Conservation (phyloP, 2,329 filamentous ascomycete species). For the Aspergillus novoparasiticus region DNA sequence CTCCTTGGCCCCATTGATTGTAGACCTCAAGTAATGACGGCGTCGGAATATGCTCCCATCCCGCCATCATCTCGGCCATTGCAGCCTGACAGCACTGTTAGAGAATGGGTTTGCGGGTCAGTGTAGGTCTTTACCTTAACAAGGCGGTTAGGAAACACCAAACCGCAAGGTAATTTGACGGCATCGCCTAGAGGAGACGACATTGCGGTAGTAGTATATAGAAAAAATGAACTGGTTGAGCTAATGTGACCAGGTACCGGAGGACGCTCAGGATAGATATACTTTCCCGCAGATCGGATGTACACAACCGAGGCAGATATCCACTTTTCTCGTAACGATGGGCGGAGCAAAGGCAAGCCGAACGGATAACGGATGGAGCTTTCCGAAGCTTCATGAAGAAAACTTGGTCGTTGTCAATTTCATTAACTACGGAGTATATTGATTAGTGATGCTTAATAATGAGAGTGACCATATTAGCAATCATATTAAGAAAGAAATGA, state of each 20-base stretch:
- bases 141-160: slow-evolving; percentile 59
- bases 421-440: background rate
- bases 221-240: background rate
- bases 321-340: background rate
- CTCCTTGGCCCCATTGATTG: slow-evolving; percentile 51
- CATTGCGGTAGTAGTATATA: slow-evolving; percentile 10
- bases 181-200: slow-evolving; percentile 41
- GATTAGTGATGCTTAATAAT: background rate
- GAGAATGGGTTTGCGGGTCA: background rate
- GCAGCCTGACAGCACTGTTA: slow-evolving; percentile 42
- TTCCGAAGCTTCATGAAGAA: background rate
- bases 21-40: slow-evolving; percentile 52
- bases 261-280: background rate
- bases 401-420: background rate
- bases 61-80: slow-evolving; percentile 48
- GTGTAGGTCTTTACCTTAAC: slow-evolving; percentile 36
- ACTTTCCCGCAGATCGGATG: background rate
- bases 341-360: background rate
- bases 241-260: background rate
- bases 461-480: background rate
- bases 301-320: background rate
- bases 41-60: slow-evolving; percentile 48
- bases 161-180: slow-evolving; percentile 57
- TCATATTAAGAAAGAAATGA: background rate
- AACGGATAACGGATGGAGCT: background rate